Conservation (phyloP, 2,329 filamentous ascomycete species). For the Dryadomyces sulphureus region DNA sequence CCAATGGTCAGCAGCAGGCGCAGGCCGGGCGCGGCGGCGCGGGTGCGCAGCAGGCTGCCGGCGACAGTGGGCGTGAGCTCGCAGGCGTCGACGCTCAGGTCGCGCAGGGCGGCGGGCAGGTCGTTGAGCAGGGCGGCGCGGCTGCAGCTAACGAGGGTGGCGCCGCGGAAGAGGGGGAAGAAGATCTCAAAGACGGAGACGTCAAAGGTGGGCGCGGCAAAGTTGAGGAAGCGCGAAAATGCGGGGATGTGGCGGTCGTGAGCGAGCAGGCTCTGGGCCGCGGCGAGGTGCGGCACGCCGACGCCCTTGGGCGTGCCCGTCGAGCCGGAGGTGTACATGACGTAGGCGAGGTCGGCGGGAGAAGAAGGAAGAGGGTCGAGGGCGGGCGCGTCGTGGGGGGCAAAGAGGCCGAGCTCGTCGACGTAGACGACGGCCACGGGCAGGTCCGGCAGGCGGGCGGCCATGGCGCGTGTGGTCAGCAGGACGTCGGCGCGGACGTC, state of each 20-base stretch:
- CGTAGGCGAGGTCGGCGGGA: slow-evolving; percentile 56
- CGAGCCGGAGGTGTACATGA: slow-evolving; percentile 88
- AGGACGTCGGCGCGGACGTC: slow-evolving; percentile 60
- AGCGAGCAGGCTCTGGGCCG: slow-evolving; percentile 66
- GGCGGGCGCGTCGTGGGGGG: background rate
- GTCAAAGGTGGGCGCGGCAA: slow-evolving; percentile 85
- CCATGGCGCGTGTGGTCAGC: slow-evolving; percentile 42
- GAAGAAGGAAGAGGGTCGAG: no score
- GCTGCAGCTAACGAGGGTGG: slow-evolving; percentile 57
- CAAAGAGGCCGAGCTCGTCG: slow-evolving; percentile 11
- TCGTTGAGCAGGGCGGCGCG: slow-evolving; percentile 60
- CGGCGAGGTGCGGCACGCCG: slow-evolving; percentile 63
- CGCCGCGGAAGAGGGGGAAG: slow-evolving; percentile 63
- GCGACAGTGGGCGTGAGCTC: slow-evolving; percentile 84
- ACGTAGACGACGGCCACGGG: slow-evolving; percentile 22
- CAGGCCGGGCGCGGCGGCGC: slow-evolving; percentile 51
- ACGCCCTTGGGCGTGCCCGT: slow-evolving; percentile 86
- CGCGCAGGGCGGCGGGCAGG: slow-evolving; percentile 50
- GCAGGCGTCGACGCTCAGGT: slow-evolving; percentile 61
- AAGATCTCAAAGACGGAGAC: slow-evolving; percentile 93
- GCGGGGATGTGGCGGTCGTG: slow-evolving; percentile 63
- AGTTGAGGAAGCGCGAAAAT: slow-evolving; percentile 75
- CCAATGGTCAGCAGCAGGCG: slow-evolving; percentile 72
- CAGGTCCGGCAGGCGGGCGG: slow-evolving; percentile 22
- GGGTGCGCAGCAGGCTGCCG: slow-evolving; percentile 56